Conservation (phyloP, 345 rosid genomes). For the Eucalyptus virginea region DNA sequence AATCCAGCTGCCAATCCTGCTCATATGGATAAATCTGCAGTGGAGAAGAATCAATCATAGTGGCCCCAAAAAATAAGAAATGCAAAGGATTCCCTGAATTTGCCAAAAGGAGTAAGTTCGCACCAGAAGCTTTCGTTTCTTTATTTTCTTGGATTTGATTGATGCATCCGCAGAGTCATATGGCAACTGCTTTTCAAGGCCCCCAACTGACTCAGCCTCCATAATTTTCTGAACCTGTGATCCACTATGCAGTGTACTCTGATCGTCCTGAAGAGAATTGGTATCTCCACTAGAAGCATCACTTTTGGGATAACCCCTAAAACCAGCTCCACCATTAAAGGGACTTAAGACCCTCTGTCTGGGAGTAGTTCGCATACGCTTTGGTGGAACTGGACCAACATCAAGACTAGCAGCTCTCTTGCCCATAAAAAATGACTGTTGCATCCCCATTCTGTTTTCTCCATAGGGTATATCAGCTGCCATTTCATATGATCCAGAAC, state of each 20-base stretch:
- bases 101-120: not conserved
- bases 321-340: constrained; percentile 43
- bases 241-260: constrained; percentile 78
- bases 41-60: constrained; percentile 4
- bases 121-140: constrained; percentile 59
- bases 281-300: constrained; percentile 99
- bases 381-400: constrained; percentile 69
- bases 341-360: constrained; percentile 76
- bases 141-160: constrained; percentile 80
- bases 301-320: constrained; percentile 36
- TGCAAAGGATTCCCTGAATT: not conserved
- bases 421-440: constrained; percentile 36
- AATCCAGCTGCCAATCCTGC: constrained; percentile 71
- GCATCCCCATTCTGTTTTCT: constrained; percentile 28
- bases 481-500: constrained; percentile 48
- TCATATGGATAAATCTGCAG: constrained; percentile 75
- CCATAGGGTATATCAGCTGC: constrained; percentile 50
- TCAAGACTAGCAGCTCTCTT: constrained; percentile 54
- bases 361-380: constrained; percentile 82
- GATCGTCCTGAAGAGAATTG: constrained; percentile 90
- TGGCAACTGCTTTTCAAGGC: constrained; percentile 57
- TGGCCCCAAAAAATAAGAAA: not conserved
- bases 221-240: constrained; percentile 53
- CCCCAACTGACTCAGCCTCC: constrained; percentile 76
- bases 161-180: constrained; percentile 72